These are phyloP conservation scores for Viola pubescens DNA, from an alignment of 441 rosid genomes.

Conservation along the genomic window DNA sequence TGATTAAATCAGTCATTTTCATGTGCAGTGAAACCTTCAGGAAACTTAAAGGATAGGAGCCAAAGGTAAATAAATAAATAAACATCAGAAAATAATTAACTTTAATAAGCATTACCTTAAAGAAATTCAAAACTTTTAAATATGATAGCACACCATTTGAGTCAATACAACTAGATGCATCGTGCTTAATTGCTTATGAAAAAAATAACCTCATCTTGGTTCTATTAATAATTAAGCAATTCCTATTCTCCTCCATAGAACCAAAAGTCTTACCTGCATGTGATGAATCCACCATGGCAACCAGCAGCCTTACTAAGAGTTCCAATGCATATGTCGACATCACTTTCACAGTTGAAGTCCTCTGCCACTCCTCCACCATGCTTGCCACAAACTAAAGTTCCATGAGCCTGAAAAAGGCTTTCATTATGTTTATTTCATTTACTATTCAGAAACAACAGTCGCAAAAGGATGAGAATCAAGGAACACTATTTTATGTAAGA, in stretches of 20 bases:
- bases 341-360: constrained; percentile 68
- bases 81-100: neutral
- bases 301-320: constrained; percentile 97
- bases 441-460: constrained; percentile 8
- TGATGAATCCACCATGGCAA: constrained; percentile 92
- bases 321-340: constrained; percentile 80
- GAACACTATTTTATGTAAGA: neutral
- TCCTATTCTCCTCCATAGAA: neutral
- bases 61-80: neutral
- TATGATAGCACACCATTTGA: neutral
- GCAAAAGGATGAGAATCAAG: neutral
- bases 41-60: neutral
- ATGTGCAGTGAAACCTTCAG: neutral
- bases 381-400: constrained; percentile 91
- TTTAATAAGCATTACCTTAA: neutral
- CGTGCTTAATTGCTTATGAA: too few species aligned
- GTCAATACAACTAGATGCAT: too few species aligned
- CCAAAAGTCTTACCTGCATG: constrained; percentile 63
- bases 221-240: too few species aligned
- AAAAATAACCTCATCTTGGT: too few species aligned
- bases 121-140: neutral
- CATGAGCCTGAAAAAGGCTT: constrained; percentile 71
- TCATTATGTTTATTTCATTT: constrained; percentile 5
- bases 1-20: constrained; percentile 3
- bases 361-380: constrained; percentile 92